Evolutionary conservation across 129 eudicot genomes (phyloP), one percentile per base, ranked within the genome.

Genomic region (Solidago caesia): DNA sequence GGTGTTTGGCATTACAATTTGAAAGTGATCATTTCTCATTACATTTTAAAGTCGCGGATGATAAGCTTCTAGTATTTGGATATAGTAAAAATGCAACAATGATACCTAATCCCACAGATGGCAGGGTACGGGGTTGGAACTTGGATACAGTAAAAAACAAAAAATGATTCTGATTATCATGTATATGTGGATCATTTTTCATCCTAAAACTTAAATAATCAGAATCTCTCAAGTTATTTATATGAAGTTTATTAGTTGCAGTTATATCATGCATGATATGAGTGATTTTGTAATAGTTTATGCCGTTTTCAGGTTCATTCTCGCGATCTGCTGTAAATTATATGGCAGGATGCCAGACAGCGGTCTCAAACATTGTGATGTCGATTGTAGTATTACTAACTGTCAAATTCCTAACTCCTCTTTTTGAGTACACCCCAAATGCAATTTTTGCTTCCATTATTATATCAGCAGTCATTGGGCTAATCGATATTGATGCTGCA

Each of bases 381-480:
- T 89, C 96, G n/a, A 64, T 78, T 4, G 90, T 89, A 7, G 88
- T 89, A 8, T 72, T 89, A 64, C 76, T 89, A 27, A 89, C 97
- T 0, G 61, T 92, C 68, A 41, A 64, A 70, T 84, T 89, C 72
- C 53, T 92, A 39, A 92, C 97, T 5, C 97, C 97, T 7, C 94
- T 92, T 43, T 87, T 92, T 71, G 15, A 89, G 76, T 87, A 87
- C 83, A 92, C 94, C 9, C 97, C 97, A 8, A 89, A 89, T 12
- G 97, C 97, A 0, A 89, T 92, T 69, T 87, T 92, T 29, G 48
- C 97, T 29, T 78, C 97, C 65, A 92, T 92, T 72, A 92, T 89
- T 63, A 89, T 92, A 64, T 87, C 97, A 1, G 97, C 97, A 1
- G 96, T 89, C 60, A 67, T 89, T 21, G 87, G 91, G 59, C 85